A percentile compares a stretch with the other conserved stretches of the same genome.
These are phyloP conservation scores for Penicillium egyptiacum DNA, from an alignment of 495 filamentous ascomycete genomes.

Conservation along the genomic window DNA sequence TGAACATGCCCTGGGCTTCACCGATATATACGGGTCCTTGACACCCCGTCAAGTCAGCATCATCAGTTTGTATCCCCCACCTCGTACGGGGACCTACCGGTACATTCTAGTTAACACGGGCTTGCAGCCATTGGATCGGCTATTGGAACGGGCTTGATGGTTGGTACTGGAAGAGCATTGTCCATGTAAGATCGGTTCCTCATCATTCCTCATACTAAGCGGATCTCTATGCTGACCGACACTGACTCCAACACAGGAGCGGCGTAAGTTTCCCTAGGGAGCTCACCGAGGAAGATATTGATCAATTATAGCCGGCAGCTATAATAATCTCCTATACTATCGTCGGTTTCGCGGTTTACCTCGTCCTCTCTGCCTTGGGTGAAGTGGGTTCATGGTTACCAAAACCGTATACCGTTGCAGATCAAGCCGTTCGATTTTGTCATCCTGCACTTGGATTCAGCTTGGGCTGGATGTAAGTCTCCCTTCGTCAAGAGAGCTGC, in stretches of 20 bases:
- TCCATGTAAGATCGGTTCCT: slow-evolving; percentile 47
- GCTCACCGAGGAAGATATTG: slow-evolving; percentile 1
- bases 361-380: slow-evolving; percentile 61
- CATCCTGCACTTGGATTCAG: slow-evolving; percentile 65
- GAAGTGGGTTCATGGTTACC: slow-evolving; percentile 65
- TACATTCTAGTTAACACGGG: too few relatives aligned
- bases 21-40: slow-evolving; percentile 57
- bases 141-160: slow-evolving; percentile 70
- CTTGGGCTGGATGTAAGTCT: slow-evolving; percentile 52
- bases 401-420: slow-evolving; percentile 55
- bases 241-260: slow-evolving; percentile 24
- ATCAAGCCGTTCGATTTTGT: slow-evolving; percentile 60
- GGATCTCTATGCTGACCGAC: too few relatives aligned
- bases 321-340: slow-evolving; percentile 66
- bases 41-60: slow-evolving; percentile 69
- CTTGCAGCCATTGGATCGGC: slow-evolving; percentile 72
- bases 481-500: not conserved
- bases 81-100: not conserved
- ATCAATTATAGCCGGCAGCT: slow-evolving; percentile 43
- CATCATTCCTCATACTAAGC: slow-evolving; percentile 32
- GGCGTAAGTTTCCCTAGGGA: slow-evolving; percentile 27
- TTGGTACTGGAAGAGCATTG: slow-evolving; percentile 62
- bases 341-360: slow-evolving; percentile 59
- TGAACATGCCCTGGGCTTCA: slow-evolving; percentile 18
- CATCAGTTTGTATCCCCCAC: slow-evolving; percentile 49